These are phyloP conservation scores for Neoscytalidium dimidiatum DNA, from an alignment of 2,329 filamentous ascomycete genomes.

Conservation along the genomic window DNA sequence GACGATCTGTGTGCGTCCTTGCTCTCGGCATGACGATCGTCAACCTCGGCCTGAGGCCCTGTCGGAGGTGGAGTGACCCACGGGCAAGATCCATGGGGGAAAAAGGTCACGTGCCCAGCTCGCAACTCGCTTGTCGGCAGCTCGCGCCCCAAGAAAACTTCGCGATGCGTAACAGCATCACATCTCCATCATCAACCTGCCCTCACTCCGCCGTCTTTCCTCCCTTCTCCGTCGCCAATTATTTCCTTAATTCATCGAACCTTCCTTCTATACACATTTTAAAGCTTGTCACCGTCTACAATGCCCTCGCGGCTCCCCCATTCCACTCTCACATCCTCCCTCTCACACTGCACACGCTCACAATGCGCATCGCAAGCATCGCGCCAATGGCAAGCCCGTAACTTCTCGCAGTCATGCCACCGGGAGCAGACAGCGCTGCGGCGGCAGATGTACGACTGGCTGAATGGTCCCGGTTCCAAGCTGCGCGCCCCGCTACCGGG, in stretches of 20 bases:
- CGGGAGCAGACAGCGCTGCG: slow-evolving; percentile 51
- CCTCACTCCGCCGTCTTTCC: slow-evolving; percentile 21
- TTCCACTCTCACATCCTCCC: slow-evolving; percentile 25
- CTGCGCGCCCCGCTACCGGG: slow-evolving; percentile 51
- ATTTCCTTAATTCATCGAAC: slow-evolving; percentile 23
- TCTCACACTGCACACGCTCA: slow-evolving; percentile 26
- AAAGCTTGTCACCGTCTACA: slow-evolving; percentile 3
- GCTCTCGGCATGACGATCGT: slow-evolving; percentile 15
- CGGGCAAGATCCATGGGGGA: neutral
- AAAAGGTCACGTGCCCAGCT: neutral
- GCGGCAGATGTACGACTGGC: slow-evolving; percentile 60
- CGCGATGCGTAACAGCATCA: slow-evolving; percentile 18
- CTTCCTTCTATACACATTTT: neutral
- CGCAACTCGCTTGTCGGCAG: slow-evolving; percentile 2
- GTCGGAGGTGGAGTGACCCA: slow-evolving; percentile 3
- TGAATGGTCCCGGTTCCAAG: slow-evolving; percentile 54
- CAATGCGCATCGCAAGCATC: slow-evolving; percentile 18
- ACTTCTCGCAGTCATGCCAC: slow-evolving; percentile 40
- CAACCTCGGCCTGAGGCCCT: neutral
- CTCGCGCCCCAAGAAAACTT: slow-evolving; percentile 12
- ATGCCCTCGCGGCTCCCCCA: slow-evolving; percentile 35
- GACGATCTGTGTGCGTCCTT: slow-evolving; percentile 8
- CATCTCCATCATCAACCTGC: slow-evolving; percentile 22
- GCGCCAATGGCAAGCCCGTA: slow-evolving; percentile 24
- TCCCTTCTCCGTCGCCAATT: slow-evolving; percentile 13